phyloP scores from a whole-genome alignment of 805 yeast species.

The Kuraishia molischiana region DNA sequence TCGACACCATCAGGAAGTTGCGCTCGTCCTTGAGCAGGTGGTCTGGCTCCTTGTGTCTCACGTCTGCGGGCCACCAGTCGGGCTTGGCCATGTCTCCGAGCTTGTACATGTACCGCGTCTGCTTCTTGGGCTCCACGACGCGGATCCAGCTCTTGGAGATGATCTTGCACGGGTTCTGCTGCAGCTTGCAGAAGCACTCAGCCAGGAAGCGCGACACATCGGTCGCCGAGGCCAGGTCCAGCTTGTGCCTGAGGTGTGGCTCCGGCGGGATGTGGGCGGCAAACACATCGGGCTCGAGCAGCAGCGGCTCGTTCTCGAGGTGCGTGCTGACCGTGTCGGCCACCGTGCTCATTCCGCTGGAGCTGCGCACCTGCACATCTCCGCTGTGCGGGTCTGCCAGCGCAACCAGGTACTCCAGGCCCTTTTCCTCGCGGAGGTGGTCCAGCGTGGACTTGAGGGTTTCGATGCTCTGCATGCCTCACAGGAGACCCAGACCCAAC shows the following conservation, averaged over 20 bases:
- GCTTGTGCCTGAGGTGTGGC: not conserved
- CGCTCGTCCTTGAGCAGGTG: conserved; percentile 56
- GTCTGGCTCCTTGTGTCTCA: conserved; percentile 65
- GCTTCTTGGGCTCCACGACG: conserved; percentile 56
- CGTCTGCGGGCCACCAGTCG: conserved; percentile 58
- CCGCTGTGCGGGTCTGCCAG: not conserved
- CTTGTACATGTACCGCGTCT: conserved; percentile 54
- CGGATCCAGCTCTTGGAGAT: conserved; percentile 64
- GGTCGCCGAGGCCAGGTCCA: conserved; percentile 1
- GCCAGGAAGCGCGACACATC: conserved; percentile 15
- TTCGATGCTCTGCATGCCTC: conserved; percentile 1
- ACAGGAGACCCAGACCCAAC: no score
- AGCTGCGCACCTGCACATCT: not conserved
- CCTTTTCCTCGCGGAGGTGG: not conserved
- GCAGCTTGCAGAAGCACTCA: conserved; percentile 26
- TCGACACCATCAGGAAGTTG: conserved; percentile 32
- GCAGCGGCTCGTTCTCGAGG: not conserved
- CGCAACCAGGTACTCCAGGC: not conserved
- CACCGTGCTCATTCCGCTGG: no score
- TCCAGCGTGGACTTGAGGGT: not conserved
- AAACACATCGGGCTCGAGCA: not conserved
- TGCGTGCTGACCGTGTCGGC: not conserved
- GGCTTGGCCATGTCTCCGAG: conserved; percentile 40
- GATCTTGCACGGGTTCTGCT: conserved; percentile 47
- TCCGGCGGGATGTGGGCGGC: not conserved